Evolutionary conservation across 768 basidiomycete genomes (phyloP).

Genomic region (Clavaria fumosa): DNA sequence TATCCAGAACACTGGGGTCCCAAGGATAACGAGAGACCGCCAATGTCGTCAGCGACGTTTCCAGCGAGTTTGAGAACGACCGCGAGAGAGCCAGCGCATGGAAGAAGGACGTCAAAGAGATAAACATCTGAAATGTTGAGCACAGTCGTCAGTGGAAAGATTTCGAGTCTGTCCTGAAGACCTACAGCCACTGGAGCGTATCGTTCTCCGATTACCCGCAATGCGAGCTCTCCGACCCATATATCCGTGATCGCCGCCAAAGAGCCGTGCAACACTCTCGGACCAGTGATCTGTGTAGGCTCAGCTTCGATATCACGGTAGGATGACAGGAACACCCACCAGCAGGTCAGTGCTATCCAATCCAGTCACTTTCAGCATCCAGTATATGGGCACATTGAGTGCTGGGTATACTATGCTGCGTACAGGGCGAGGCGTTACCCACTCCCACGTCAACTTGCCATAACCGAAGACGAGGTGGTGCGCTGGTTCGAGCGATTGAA

Average conservation of each 20-base stretch:
- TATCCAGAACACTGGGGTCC: constrained; percentile 29
- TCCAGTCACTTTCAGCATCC: constrained; percentile 39
- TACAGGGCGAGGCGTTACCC: constrained; percentile 55
- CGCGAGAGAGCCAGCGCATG: constrained; percentile 72
- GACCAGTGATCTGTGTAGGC: constrained; percentile 43
- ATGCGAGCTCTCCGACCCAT: constrained; percentile 47
- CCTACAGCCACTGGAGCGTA: constrained; percentile 52
- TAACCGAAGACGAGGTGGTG: constrained; percentile 82
- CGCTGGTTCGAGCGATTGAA: constrained; percentile 87
- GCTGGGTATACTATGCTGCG: constrained; percentile 72
- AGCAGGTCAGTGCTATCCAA: constrained; percentile 45
- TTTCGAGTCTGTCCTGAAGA: constrained; percentile 5
- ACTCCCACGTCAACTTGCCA: constrained; percentile 94
- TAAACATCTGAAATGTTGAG: constrained; percentile 51
- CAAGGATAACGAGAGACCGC: constrained; percentile 73
- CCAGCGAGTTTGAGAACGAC: constrained; percentile 84
- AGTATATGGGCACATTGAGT: constrained; percentile 67
- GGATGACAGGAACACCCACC: constrained; percentile 33
- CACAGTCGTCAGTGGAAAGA: too few species aligned
- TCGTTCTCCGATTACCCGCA: constrained; percentile 36
- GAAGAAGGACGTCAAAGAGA: constrained; percentile 81
- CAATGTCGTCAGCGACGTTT: constrained; percentile 69
- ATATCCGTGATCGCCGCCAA: constrained; percentile 75
- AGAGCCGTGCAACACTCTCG: constrained; percentile 58
- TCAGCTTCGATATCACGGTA: background rate